Evolutionary conservation across 2,329 filamentous ascomycete species (phyloP), one percentile per base, ranked within the genome.

Genomic region (Colletotrichum sp.): DNA sequence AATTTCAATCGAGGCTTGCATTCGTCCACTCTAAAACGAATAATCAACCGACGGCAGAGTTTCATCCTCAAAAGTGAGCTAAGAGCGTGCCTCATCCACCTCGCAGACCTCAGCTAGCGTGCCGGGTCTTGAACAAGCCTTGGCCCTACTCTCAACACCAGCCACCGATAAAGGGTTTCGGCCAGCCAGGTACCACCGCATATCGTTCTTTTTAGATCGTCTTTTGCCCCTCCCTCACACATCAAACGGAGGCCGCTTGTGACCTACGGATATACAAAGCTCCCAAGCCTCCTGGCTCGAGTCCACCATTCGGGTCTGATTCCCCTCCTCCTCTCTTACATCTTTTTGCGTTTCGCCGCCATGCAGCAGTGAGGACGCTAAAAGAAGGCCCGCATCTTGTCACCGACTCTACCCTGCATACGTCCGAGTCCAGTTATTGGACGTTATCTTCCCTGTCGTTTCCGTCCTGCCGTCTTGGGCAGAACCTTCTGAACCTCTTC

Each of bases 401-500:
- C 73, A 61, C 70, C 48, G 63, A 69, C 65, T 38, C 24, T 71
- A 52, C 36, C 65, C 66, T 69, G 71, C 71, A 74, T 73, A 73
- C 58, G 30, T 56, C 18, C 32, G 34, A 48, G 21, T 62, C 38
- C 32, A 48, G n/a, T 63, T 38, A 72, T 75, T 75, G 68, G 72
- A 30, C 62, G 18, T 65, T 56, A 14, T 38, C 28, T 63, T 56
- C 43, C 21, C 59, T 55, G 36, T 74, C 38, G 48, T 67, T 63
- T 74, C 70, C 74, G 65, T 65, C 65, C 38, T 71, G 71, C 65
- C 32, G 65, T 58, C 70, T 73, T 74, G 71, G 56, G 34, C 36
- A 55, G 64, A 26, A 74, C 24, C 69, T 59, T 59, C 55, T 58
- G 28, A 16, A 81, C 16, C 79, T 80, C 61, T 73, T 81, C 52